Evolutionary conservation across 2,329 filamentous ascomycete genomes (phyloP), one percentile per base, ranked within the genome.

Genomic region (Colletotrichum shisoi): DNA sequence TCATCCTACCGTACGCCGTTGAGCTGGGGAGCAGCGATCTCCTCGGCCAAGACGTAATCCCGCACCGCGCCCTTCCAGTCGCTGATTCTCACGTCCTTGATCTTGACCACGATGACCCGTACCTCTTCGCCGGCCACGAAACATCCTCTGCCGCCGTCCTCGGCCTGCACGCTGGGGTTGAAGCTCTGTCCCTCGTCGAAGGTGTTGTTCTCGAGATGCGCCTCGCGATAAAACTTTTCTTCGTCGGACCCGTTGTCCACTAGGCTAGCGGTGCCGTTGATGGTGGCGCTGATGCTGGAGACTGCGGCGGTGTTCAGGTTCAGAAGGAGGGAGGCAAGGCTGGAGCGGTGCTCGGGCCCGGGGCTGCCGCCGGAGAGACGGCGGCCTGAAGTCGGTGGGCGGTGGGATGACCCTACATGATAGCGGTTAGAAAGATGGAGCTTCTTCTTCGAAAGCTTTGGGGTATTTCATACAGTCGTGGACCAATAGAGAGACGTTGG

Each of bases 51-150:
- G 1, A 83, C 83, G 80, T 82, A 98, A 76, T 98, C 94, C 73
- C 91, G 87, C 4, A 98, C 93, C 15, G 89, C 87, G n/a, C 95
- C 94, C 81, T 97, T 97, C 91, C 91, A 97, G 77, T 97, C 95
- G 71, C 91, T 93, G 73, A 96, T 96, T 73, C 93, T 86, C 56
- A 95, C 93, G 75, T 94, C 92, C 73, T 85, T 86, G 72, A 98
- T 92, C 72, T 85, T 87, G 8, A 98, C 95, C 6, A 94, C 86
- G 40, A 98, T 92, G 7, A 97, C 94, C 56, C 91, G 85, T 1
- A 96, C 93, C 76, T 95, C 91, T 74, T 93, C 91, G 3, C 90
- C 91, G 44, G 90, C 90, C 48, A 96, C 86, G 77, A 93, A 92
- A 74, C 86, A 89, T 74, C 86, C 85, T 40, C 85, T 81, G 0